Conservation (phyloP, 139 green algal genomes). For the Coccomyxa sp. region DNA sequence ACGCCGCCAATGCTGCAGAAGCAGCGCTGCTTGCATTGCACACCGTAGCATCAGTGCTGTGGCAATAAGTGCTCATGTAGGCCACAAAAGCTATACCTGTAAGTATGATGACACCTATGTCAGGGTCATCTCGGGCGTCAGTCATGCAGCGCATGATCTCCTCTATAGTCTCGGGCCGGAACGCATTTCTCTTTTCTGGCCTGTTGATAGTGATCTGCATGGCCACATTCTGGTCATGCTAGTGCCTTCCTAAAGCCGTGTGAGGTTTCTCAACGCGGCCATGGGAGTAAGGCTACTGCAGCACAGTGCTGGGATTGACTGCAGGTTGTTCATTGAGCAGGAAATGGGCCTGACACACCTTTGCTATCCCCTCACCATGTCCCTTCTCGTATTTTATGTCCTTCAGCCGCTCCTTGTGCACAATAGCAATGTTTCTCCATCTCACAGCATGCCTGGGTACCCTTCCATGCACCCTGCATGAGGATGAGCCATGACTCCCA, state of each 20-base stretch:
- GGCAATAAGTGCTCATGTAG: not conserved
- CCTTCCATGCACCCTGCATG: slow-evolving; percentile 66
- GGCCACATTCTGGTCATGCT: not conserved
- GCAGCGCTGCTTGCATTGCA: not conserved
- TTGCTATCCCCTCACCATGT: slow-evolving; percentile 81
- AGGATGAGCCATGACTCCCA: too few relatives aligned
- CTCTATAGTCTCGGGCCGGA: slow-evolving; percentile 84
- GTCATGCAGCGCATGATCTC: slow-evolving; percentile 88
- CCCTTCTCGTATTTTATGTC: slow-evolving; percentile 90
- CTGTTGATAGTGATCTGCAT: slow-evolving; percentile 95
- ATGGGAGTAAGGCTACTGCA: not conserved
- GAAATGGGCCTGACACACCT: slow-evolving; percentile 37
- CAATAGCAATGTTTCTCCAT: slow-evolving; percentile 47
- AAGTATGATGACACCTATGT: slow-evolving; percentile 90
- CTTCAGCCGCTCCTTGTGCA: slow-evolving; percentile 52
- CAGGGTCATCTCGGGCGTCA: slow-evolving; percentile 85
- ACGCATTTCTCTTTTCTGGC: slow-evolving; percentile 91
- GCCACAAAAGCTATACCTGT: slow-evolving; percentile 52
- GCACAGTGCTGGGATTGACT: not conserved
- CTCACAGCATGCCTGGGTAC: slow-evolving; percentile 52
- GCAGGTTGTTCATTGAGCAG: not conserved
- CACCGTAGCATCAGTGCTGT: not conserved
- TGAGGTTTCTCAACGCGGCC: not conserved
- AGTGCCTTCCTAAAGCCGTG: not conserved
- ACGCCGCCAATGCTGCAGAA: not conserved